phyloP scores from a whole-genome alignment of 768 basidiomycete species.

The Russula sp. region DNA sequence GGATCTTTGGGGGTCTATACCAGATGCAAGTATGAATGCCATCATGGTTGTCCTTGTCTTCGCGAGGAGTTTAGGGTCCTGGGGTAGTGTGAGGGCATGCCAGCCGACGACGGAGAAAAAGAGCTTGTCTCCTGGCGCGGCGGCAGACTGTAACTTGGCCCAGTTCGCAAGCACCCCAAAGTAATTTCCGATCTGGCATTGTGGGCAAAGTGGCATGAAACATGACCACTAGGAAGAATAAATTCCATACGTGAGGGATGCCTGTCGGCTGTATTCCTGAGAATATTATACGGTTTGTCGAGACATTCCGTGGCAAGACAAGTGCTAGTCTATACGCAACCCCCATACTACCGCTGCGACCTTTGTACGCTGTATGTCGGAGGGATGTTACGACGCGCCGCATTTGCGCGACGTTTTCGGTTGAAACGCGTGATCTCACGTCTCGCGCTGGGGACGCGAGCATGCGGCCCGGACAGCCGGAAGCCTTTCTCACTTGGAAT shows the following conservation, averaged over 20 bases:
- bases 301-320: not conserved
- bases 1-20: constrained; percentile 68
- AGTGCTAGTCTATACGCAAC: not conserved
- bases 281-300: constrained; percentile 47
- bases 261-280: constrained; percentile 95
- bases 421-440: too few relatives aligned
- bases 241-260: constrained; percentile 64
- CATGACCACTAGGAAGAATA: not conserved
- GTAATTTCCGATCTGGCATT: constrained; percentile 79
- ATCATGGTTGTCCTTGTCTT: constrained; percentile 67
- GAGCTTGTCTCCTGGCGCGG: constrained; percentile 51
- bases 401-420: constrained; percentile 4
- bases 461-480: too few relatives aligned
- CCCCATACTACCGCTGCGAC: not conserved
- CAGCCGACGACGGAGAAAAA: constrained; percentile 88
- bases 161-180: constrained; percentile 87
- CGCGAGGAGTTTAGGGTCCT: constrained; percentile 60
- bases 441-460: too few relatives aligned
- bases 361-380: not conserved
- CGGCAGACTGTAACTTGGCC: constrained; percentile 68
- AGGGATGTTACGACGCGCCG: constrained; percentile 2
- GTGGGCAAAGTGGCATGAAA: not conserved
- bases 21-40: constrained; percentile 76
- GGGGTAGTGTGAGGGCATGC: constrained; percentile 91
- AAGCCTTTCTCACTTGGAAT: not conserved